These are phyloP conservation scores for Aspergillus conjunctus DNA, from an alignment of 495 filamentous ascomycete species.

Conservation along the genomic window DNA sequence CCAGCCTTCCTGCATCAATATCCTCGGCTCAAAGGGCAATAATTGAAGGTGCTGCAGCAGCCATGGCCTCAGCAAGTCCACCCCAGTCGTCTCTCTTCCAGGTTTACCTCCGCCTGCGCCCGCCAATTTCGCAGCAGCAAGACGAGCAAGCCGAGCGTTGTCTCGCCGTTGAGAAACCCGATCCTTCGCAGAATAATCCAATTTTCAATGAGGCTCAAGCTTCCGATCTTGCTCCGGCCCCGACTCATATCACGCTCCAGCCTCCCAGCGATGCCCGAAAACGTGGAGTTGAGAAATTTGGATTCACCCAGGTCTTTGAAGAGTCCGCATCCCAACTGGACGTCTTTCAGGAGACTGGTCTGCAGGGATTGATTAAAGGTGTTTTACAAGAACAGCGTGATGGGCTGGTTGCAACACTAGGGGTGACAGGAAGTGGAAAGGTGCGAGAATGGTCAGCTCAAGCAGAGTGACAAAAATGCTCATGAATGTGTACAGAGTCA, in stretches of 20 bases:
- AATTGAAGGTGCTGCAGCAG: conserved; percentile 25
- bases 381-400: conserved; percentile 81
- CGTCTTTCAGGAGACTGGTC: conserved; percentile 79
- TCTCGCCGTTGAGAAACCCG: conserved; percentile 69
- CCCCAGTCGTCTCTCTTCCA: conserved; percentile 74
- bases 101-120: conserved; percentile 88
- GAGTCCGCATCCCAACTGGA: conserved; percentile 82
- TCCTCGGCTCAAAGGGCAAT: not conserved
- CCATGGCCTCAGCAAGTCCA: conserved; percentile 44
- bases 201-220: conserved; percentile 11
- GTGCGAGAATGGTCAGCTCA: conserved; percentile 45
- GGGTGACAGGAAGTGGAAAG: conserved; percentile 96
- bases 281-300: conserved; percentile 88
- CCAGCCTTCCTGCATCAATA: conserved; percentile 5
- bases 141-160: conserved; percentile 65
- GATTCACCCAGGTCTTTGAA: conserved; percentile 91
- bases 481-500: conserved; percentile 66
- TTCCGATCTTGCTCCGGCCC: conserved; percentile 42
- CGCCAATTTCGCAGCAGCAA: conserved; percentile 52
- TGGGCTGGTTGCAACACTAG: conserved; percentile 87
- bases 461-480: conserved; percentile 14
- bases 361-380: conserved; percentile 74
- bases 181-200: conserved; percentile 21
- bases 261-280: conserved; percentile 78
- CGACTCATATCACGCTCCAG: conserved; percentile 85